Evolutionary conservation across 2,329 filamentous ascomycete species (phyloP), one percentile per base, ranked within the genome.

Genomic region (Alternaria gansuensis): DNA sequence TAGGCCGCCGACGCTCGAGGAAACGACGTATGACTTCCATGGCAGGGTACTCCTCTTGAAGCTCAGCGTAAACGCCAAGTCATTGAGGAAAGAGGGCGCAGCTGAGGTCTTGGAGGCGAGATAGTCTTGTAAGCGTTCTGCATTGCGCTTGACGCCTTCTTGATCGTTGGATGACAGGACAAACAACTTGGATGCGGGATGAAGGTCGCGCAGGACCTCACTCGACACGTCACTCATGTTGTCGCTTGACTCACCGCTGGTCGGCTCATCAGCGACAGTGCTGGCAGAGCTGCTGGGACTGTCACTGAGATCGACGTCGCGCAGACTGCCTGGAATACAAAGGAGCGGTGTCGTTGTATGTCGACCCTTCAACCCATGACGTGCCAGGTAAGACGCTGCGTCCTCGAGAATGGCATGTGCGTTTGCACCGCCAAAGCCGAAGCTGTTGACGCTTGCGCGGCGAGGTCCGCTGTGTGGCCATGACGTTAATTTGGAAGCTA

Each of bases 381-480:
- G 49, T 36, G 34, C 36, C 36, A 57, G 33, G 33, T 43, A 49
- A 31, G 49, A 53, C 8, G 55, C 55, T n/a, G 55, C 36, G 28
- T 55, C 57, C 24, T 59, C 52, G 34, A 51, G 57, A 9, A 75
- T 67, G 0, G 70, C 61, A 60, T 75, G 73, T 5, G 67, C 71
- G 40, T 72, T 81, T 1, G 80, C 76, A 4, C 79, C 80, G 5
- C 79, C 78, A 46, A 78, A 78, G 0, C 80, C 81, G 59, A 83
- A 84, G 14, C 78, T 78, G 55, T 82, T 83, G 0, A 84, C 75
- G 36, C 79, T 79, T 2, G 80, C 80, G 31, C 79, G 76, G 36
- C 62, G 62, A 40, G 71, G 68, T 2, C 69, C 68, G 17, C 50
- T 57, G 1, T 43, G 41, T 21, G 73, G 71, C 71, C 62, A 64